Evolutionary conservation across 352 stramenopile genomes (phyloP).

Genomic region (Paralagenidium karlingii): DNA sequence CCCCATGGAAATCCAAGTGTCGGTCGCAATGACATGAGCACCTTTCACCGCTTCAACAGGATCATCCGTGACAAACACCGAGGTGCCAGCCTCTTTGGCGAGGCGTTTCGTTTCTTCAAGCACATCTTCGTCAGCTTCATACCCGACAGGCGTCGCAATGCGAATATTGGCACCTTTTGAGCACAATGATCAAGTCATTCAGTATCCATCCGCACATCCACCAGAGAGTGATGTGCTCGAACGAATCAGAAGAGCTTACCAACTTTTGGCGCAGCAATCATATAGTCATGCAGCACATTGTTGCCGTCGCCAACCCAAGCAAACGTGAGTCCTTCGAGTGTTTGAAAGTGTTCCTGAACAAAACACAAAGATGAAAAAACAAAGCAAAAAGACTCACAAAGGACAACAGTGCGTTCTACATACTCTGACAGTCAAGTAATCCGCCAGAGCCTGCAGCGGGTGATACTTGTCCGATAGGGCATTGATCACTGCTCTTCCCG

Average conservation of each 20-base stretch:
- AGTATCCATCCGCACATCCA: background rate
- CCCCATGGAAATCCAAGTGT: slow-evolving; percentile 96
- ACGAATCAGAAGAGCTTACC: slow-evolving; percentile 47
- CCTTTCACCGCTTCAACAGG: slow-evolving; percentile 89
- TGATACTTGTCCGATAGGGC: slow-evolving; percentile 97
- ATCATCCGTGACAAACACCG: slow-evolving; percentile 77
- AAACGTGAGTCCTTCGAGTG: slow-evolving; percentile 85
- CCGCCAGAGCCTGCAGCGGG: slow-evolving; percentile 95
- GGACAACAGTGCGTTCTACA: background rate
- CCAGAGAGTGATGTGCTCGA: background rate
- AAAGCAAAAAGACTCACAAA: background rate
- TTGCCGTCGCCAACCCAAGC: slow-evolving; percentile 98
- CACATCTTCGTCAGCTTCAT: slow-evolving; percentile 85
- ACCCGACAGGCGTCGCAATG: slow-evolving; percentile 90
- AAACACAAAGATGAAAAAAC: background rate
- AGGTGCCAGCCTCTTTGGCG: slow-evolving; percentile 54
- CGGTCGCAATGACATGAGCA: slow-evolving; percentile 92
- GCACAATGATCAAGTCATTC: background rate
- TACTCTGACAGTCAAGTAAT: slow-evolving; percentile 95
- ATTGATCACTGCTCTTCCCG: slow-evolving; percentile 91
- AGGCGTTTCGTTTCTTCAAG: slow-evolving; percentile 84
- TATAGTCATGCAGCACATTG: slow-evolving; percentile 97
- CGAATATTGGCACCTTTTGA: slow-evolving; percentile 77
- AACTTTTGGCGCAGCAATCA: slow-evolving; percentile 86
- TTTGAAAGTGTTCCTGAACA: slow-evolving; percentile 69